phyloP scores from a whole-genome alignment of 108 stramenopile genomes.

The Skeletonema menzelii region DNA sequence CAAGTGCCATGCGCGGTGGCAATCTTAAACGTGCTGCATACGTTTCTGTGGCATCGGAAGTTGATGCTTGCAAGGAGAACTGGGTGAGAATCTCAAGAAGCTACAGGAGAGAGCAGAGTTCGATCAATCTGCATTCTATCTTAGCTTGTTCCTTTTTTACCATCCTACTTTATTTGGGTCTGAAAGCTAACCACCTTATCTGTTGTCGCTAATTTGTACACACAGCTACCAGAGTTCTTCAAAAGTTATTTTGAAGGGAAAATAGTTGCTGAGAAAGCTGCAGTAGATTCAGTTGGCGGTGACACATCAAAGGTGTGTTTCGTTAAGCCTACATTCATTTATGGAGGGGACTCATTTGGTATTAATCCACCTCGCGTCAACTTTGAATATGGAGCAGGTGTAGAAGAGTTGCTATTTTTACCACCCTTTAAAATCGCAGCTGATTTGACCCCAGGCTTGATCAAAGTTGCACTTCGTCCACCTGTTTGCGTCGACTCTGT shows the following conservation, averaged over 20 bases:
- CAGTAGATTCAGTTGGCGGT: conserved; percentile 31
- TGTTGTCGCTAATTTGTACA: not conserved
- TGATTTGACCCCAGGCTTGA: conserved; percentile 61
- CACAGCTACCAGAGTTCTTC: conserved; percentile 53
- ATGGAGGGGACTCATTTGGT: conserved; percentile 72
- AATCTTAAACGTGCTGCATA: conserved; percentile 60
- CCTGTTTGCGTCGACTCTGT: conserved; percentile 76
- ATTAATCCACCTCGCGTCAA: conserved; percentile 72
- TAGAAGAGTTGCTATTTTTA: conserved; percentile 63
- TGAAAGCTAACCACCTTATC: not conserved
- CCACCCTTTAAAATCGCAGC: conserved; percentile 52
- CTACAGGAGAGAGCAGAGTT: not conserved
- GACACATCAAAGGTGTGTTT: conserved; percentile 52
- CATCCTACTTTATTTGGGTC: not conserved
- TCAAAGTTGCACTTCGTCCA: conserved; percentile 76
- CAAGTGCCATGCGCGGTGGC: conserved; percentile 53
- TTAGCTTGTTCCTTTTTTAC: not conserved
- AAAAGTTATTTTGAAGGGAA: conserved; percentile 70
- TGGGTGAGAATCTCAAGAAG: conserved; percentile 7
- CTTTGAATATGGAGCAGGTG: conserved; percentile 59
- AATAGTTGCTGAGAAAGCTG: conserved; percentile 46
- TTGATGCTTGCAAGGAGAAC: conserved; percentile 53
- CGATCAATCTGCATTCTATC: not conserved
- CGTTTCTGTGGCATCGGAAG: conserved; percentile 68
- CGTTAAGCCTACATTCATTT: conserved; percentile 66